Base-by-base conservation (phyloP, 768 basidiomycete species). In the Trichaptum fuscoviolaceum region DNA sequence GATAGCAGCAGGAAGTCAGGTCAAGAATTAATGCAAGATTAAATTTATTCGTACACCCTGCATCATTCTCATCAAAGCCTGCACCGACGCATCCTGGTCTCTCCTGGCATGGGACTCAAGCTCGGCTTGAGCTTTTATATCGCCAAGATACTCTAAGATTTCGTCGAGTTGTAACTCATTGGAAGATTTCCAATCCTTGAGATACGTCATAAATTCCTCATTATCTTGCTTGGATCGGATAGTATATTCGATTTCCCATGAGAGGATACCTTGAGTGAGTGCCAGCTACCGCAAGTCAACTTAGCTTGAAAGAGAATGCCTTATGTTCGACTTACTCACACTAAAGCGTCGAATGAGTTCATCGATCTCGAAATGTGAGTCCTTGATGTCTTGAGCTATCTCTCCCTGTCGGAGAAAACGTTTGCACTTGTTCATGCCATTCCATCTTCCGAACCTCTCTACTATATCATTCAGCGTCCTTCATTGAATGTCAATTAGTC, bases 21-120 rank as follows among this genome's bases (percentile, higher is more conserved):
- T 23, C 10, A 57, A 5, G 26, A 20, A 60, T 2, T 61, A 15
- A 9, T 2, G 9, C 9, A 9, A 61, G 12, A 34, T 34, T 5
- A 24, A 20, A 24, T 26, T n/a, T 26, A 3, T n/a, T 3, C 59
- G 24, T 35, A 84, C 85, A 67, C 77, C 75, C 71, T 87, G 85
- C 79, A 86, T 81, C 69, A 85, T 69, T 10, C 64, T 63, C 84
- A 86, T 85, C 61, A 86, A 75, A 34, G 75, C 67, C 42, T 71
- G 74, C 35, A 84, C 71, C 68, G 79, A 75, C 23, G 75, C 74
- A 23, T 71, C 66, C 60, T 77, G 75, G 42, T 77, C 77, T 63
- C 72, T 67, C 30, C 80, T 70, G 30, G 75, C 71, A 58, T 73
- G 75, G 12, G 74, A 73, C 8, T 78, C 74, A 60, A 83, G 73